Evolutionary conservation across 2,329 filamentous ascomycete genomes (phyloP), one percentile per base, ranked within the genome.

Genomic region (Lasiodiplodia citricola): DNA sequence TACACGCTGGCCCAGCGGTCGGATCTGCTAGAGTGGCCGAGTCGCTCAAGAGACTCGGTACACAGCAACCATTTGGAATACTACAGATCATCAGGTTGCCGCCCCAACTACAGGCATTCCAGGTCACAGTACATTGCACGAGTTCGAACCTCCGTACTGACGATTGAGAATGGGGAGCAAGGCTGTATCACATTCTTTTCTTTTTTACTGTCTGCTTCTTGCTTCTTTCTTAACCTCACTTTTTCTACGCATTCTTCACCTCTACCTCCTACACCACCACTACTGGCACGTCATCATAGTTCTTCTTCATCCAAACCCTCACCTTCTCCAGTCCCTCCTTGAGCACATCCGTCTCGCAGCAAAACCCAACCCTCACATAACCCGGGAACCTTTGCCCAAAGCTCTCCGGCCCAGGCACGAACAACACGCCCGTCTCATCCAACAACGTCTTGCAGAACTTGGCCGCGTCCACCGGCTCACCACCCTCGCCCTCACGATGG

Each of bases 331-430:
- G 75, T 0, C 87, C 93, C 71, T 89, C 85, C 73, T 87, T 83
- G 65, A 96, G 75, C n/a, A 92, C 85, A 16, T 88, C 84, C 0
- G 91, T 94, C 73, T 90, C 85, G 74, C 88, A 90, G 1, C 90
- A 92, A 79, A 91, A 96, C 0, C 93, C 92, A 70, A 96, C 86
- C 69, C 93, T 85, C 25, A 96, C 90, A 78, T 88, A 94, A 2
- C 93, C 93, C 72, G 86, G 84, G 74, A 92, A 69, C 70, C 75
- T 94, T 56, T 92, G 89, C 0, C 93, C 93, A 78, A 97, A 96
- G 73, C 90, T 93, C 52, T 83, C 85, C 57, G 87, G 88, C 0
- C 91, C 93, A 0, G 93, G 93, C 11, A 93, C 83, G 69, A 96
- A 84, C 83, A 96, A 84, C 6, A 94, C 91, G 21, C 91, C 91